These are phyloP conservation scores for Fomitopsis betulina DNA, from an alignment of 1,284 basidiomycete species.

Conservation along the genomic window DNA sequence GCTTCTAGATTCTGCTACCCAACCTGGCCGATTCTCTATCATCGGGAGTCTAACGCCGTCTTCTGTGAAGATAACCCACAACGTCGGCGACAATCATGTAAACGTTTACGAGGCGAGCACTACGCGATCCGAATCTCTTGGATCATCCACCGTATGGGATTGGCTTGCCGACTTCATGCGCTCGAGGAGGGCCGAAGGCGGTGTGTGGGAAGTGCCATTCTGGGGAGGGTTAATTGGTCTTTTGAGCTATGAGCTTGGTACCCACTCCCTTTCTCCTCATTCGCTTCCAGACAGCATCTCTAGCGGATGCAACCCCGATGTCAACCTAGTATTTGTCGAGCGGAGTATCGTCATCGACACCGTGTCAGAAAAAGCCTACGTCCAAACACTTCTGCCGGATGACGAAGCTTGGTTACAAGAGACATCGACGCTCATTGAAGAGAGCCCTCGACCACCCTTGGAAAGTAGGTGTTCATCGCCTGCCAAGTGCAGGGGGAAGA, in stretches of 20 bases:
- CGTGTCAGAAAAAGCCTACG: slow-evolving; percentile 39
- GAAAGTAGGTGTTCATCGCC: background rate
- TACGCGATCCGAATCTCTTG: slow-evolving; percentile 27
- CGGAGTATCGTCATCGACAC: slow-evolving; percentile 69
- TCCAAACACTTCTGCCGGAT: slow-evolving; percentile 60
- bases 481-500: background rate
- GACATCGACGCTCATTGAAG: slow-evolving; percentile 28
- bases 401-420: slow-evolving; percentile 56
- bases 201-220: slow-evolving; percentile 55
- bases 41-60: slow-evolving; percentile 51
- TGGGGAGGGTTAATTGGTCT: slow-evolving; percentile 76
- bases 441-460: background rate
- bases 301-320: slow-evolving; percentile 50
- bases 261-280: slow-evolving; percentile 37
- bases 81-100: slow-evolving; percentile 45
- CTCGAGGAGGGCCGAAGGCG: slow-evolving; percentile 38
- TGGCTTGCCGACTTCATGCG: slow-evolving; percentile 72
- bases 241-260: slow-evolving; percentile 74
- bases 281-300: slow-evolving; percentile 26
- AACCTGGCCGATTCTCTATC: slow-evolving; percentile 70
- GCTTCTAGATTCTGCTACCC: slow-evolving; percentile 67
- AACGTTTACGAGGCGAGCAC: slow-evolving; percentile 29
- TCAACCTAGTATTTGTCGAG: slow-evolving; percentile 71
- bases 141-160: slow-evolving; percentile 54
- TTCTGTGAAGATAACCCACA: slow-evolving; percentile 55